Conservation (phyloP, 805 yeast genomes). For the Priceomyces castillae region DNA sequence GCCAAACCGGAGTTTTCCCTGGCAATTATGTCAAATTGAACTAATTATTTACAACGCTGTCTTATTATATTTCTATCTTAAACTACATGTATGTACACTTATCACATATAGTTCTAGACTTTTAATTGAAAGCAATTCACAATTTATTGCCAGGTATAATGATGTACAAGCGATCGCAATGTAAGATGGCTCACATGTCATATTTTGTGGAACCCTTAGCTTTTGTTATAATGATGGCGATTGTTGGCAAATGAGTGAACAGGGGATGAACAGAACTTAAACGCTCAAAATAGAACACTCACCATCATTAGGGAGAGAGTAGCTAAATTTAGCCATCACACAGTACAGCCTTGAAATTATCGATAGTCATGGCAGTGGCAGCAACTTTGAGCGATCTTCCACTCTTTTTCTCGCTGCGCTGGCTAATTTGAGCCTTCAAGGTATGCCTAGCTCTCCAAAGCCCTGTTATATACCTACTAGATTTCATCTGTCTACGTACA, state of each 20-base stretch:
- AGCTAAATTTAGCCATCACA: background rate
- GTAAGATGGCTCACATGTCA: too few relatives aligned
- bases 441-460: too few relatives aligned
- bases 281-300: background rate
- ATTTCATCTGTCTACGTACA: too few relatives aligned
- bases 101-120: background rate
- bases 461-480: too few relatives aligned
- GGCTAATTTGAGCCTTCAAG: too few relatives aligned
- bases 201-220: background rate
- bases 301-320: background rate
- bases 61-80: too few relatives aligned
- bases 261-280: background rate
- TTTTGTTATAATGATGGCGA: background rate
- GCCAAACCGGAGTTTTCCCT: constrained; percentile 89
- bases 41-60: constrained; percentile 5
- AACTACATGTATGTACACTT: too few relatives aligned
- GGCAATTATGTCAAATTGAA: constrained; percentile 90
- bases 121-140: background rate
- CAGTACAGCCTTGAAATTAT: background rate
- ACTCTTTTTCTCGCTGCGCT: too few relatives aligned
- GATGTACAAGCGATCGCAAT: too few relatives aligned
- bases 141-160: too few relatives aligned
- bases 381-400: background rate
- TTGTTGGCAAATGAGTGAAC: background rate
- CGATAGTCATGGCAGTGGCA: background rate